Evolutionary conservation across 352 stramenopile genomes (phyloP).

Genomic region (Phytophthora parvispora): DNA sequence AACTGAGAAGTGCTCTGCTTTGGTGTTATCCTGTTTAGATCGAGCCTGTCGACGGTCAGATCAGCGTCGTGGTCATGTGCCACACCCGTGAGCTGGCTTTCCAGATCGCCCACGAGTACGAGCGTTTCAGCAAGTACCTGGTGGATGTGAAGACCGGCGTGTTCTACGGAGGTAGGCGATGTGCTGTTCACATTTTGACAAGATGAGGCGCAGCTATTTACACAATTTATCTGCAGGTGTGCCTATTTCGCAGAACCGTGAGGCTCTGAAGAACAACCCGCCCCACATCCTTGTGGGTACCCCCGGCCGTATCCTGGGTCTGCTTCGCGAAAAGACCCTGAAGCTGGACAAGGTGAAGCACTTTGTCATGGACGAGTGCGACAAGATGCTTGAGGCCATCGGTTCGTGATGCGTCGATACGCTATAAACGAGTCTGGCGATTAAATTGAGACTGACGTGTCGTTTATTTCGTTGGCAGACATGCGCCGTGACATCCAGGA

Average conservation of each 20-base stretch:
- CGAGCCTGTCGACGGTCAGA: slow-evolving; percentile 92
- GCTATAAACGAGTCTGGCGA: too few relatives aligned
- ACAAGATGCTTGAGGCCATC: slow-evolving; percentile 99
- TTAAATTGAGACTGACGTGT: background rate
- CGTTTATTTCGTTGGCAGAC: slow-evolving; percentile 69
- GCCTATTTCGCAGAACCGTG: slow-evolving; percentile 95
- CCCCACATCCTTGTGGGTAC: slow-evolving; percentile 99
- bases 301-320: slow-evolving; percentile 94
- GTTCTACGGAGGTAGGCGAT: slow-evolving; percentile 95
- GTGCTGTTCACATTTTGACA: background rate
- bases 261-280: slow-evolving; percentile 97
- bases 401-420: slow-evolving; percentile 65
- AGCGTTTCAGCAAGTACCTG: slow-evolving; percentile 99
- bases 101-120: slow-evolving; percentile 99
- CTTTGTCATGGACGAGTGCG: slow-evolving; percentile 99
- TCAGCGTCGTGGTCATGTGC: slow-evolving; percentile 98
- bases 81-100: slow-evolving; percentile 99
- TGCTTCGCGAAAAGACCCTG: slow-evolving; percentile 96
- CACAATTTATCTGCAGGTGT: slow-evolving; percentile 67
- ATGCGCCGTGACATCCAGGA: slow-evolving; percentile 99
- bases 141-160: slow-evolving; percentile 97
- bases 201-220: slow-evolving; percentile 5
- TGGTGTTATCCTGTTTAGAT: slow-evolving; percentile 63
- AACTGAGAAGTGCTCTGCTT: slow-evolving; percentile 6
- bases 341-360: slow-evolving; percentile 99